A percentile compares a stretch with the other conserved stretches of the same genome.
Evolutionary conservation across 306 rosid species (phyloP).

Genomic region (Canavalia gladiata): DNA sequence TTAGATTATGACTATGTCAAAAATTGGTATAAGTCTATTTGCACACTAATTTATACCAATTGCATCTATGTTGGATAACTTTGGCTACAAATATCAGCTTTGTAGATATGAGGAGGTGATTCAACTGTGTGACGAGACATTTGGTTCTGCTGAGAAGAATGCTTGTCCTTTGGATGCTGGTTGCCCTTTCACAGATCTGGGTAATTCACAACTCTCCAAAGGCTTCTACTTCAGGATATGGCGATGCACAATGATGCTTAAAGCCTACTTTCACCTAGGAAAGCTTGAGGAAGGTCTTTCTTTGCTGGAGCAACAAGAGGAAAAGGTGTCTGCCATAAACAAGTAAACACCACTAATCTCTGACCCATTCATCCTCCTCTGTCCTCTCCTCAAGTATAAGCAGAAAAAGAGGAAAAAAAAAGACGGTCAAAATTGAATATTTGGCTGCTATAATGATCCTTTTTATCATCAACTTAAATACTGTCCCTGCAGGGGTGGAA

Average conservation of each 20-base stretch:
- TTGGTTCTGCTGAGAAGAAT: slow-evolving; percentile 89
- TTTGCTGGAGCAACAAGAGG: slow-evolving; percentile 74
- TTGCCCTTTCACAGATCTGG: slow-evolving; percentile 51
- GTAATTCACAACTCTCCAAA: slow-evolving; percentile 60
- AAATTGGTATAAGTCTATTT: slow-evolving; percentile 34
- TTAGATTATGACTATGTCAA: slow-evolving; percentile 26
- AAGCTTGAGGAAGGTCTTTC: slow-evolving; percentile 92
- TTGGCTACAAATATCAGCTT: slow-evolving; percentile 64
- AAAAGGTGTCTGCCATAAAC: slow-evolving; percentile 58
- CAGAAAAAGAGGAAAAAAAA: neutral
- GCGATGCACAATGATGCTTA: slow-evolving; percentile 80
- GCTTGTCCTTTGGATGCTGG: slow-evolving; percentile 52
- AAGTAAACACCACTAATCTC: slow-evolving; percentile 56
- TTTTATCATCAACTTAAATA: slow-evolving; percentile 47
- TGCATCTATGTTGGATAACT: slow-evolving; percentile 49
- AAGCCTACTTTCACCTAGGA: slow-evolving; percentile 80
- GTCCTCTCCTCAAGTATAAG: slow-evolving; percentile 17
- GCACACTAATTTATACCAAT: slow-evolving; percentile 35
- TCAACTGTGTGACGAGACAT: slow-evolving; percentile 77
- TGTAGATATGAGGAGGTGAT: slow-evolving; percentile 86
- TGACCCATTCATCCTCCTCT: slow-evolving; percentile 31
- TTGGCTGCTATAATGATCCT: slow-evolving; percentile 27
- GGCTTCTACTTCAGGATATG: slow-evolving; percentile 74
- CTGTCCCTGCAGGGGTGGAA: slow-evolving; percentile 72
- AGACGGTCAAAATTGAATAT: slow-evolving; percentile 17